phyloP scores from a whole-genome alignment of 2,329 filamentous ascomycete species.

The Monosporascus sp. region DNA sequence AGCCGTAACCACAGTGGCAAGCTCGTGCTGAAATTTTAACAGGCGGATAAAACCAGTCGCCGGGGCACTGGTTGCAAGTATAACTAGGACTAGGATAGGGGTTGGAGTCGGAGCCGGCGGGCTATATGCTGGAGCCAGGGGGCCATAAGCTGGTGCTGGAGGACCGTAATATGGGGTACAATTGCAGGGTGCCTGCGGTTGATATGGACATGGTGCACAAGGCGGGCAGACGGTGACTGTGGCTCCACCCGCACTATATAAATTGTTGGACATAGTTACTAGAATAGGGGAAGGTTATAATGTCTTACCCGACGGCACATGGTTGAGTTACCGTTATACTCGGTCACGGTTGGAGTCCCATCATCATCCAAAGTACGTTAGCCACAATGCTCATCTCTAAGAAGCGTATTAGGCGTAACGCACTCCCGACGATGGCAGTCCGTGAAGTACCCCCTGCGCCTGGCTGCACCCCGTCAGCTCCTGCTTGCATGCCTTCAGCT shows the following conservation, averaged over 20 bases:
- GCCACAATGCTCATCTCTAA: neutral
- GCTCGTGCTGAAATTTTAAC: conserved; percentile 27
- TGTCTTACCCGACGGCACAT: neutral
- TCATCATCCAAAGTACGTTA: conserved; percentile 2
- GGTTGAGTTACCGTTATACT: conserved; percentile 1
- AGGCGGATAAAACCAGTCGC: conserved; percentile 33
- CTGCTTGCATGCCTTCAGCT: neutral
- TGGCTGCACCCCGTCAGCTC: neutral
- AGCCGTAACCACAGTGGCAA: conserved; percentile 31
- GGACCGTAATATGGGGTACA: neutral
- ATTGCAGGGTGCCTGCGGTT: conserved; percentile 12
- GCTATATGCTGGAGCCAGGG: conserved; percentile 4
- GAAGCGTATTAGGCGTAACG: conserved; percentile 1
- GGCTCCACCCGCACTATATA: conserved; percentile 7
- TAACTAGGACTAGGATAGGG: conserved; percentile 31
- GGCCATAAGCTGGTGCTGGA: conserved; percentile 5
- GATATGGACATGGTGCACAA: conserved; percentile 13
- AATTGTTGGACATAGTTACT: neutral
- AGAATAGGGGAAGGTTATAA: neutral
- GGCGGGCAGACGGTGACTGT: conserved; percentile 15
- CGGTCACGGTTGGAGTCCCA: neutral
- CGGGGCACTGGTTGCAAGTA: conserved; percentile 29
- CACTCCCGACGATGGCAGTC: conserved; percentile 10
- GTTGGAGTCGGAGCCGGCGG: conserved; percentile 12
- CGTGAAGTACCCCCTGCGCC: conserved; percentile 1